A percentile compares a stretch with the other conserved stretches of the same genome.
phyloP scores from a whole-genome alignment of 2,329 filamentous ascomycete species.

The Penicillium verrucosum region DNA sequence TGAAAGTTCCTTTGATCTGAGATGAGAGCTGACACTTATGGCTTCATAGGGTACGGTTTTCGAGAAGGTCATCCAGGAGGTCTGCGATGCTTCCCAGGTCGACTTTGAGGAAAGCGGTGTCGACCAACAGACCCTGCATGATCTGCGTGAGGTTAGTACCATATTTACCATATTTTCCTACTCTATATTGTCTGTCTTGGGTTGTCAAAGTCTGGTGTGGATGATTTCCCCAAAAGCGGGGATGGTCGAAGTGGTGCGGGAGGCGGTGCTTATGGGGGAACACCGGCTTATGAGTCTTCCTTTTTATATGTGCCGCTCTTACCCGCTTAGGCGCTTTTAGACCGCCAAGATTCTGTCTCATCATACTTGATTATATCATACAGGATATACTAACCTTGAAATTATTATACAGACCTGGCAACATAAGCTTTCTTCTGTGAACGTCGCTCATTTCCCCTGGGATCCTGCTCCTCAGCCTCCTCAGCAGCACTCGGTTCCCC shows the following conservation, averaged over 20 bases:
- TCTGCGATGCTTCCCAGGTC: slow-evolving; percentile 84
- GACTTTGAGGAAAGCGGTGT: slow-evolving; percentile 97
- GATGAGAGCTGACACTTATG: slow-evolving; percentile 27
- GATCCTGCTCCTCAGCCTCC: slow-evolving; percentile 70
- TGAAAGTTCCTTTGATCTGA: not conserved
- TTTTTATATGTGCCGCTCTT: slow-evolving; percentile 42
- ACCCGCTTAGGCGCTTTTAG: slow-evolving; percentile 28
- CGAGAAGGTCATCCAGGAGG: slow-evolving; percentile 84
- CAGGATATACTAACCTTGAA: slow-evolving; percentile 1
- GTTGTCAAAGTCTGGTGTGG: slow-evolving; percentile 8
- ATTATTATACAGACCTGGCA: slow-evolving; percentile 74
- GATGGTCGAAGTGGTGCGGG: slow-evolving; percentile 33
- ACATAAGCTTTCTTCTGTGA: slow-evolving; percentile 77
- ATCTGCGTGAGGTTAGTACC: slow-evolving; percentile 76
- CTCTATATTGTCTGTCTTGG: slow-evolving; percentile 8
- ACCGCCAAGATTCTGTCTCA: slow-evolving; percentile 18
- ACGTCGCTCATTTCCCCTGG: slow-evolving; percentile 90
- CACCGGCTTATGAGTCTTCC: slow-evolving; percentile 39
- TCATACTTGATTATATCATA: slow-evolving; percentile 13
- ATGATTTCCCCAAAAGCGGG: slow-evolving; percentile 29
- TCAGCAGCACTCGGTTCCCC: slow-evolving; percentile 36
- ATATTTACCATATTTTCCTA: slow-evolving; percentile 21
- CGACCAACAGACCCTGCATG: slow-evolving; percentile 78
- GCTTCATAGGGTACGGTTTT: slow-evolving; percentile 69
- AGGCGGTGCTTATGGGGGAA: slow-evolving; percentile 39